These are phyloP conservation scores for Suillus subaureus DNA, from an alignment of 768 basidiomycete genomes.

Conservation along the genomic window DNA sequence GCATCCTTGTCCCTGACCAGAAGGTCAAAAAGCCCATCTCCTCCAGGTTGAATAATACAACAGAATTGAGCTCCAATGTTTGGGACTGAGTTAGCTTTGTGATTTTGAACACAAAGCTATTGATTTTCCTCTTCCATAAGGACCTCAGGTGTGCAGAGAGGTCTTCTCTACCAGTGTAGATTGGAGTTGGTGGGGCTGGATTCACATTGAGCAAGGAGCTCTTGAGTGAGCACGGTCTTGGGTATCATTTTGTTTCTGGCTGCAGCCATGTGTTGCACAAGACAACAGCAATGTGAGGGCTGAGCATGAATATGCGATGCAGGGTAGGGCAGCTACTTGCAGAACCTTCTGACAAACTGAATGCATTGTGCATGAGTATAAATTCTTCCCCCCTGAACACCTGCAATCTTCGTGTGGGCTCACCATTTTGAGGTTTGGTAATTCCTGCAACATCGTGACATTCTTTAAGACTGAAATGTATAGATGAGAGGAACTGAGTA, in stretches of 20 bases:
- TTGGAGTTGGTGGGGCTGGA: background rate
- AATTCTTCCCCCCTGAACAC: slow-evolving; percentile 35
- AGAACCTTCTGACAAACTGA: slow-evolving; percentile 38
- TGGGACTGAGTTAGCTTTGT: slow-evolving; percentile 25
- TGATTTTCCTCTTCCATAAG: slow-evolving; percentile 16
- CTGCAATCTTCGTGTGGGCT: background rate
- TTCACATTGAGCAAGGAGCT: slow-evolving; percentile 9
- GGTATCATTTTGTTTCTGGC: background rate
- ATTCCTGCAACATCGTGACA: background rate
- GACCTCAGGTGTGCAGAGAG: too few relatives aligned
- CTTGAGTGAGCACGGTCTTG: background rate
- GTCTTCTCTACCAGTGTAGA: background rate
- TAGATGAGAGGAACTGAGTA: background rate
- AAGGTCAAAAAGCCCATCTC: slow-evolving; percentile 10
- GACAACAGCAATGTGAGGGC: slow-evolving; percentile 36
- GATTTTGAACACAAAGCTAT: slow-evolving; percentile 32
- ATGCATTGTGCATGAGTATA: slow-evolving; percentile 33
- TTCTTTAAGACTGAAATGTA: background rate
- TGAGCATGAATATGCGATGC: slow-evolving; percentile 38
- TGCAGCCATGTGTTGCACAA: slow-evolving; percentile 24
- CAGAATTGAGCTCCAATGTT: slow-evolving; percentile 8
- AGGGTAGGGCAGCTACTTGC: slow-evolving; percentile 21
- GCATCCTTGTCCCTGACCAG: slow-evolving; percentile 8
- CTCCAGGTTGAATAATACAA: slow-evolving; percentile 9
- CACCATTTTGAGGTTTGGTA: background rate